Conservation (phyloP, 495 filamentous ascomycete genomes). For the Astrothelium macrocarpum region DNA sequence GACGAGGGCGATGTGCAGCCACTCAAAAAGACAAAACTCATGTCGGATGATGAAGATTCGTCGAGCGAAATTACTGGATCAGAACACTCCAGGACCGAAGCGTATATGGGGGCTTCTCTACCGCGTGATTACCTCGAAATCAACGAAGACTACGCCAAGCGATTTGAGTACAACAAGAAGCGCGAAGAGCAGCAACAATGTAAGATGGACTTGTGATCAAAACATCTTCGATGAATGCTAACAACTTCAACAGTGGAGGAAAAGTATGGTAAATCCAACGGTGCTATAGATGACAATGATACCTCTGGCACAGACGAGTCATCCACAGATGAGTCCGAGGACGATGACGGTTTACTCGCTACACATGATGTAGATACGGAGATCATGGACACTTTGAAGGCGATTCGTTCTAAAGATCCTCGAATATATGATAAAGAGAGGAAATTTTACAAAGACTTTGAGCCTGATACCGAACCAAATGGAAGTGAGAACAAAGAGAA, state of each 20-base stretch:
- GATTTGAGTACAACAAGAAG: constrained; percentile 95
- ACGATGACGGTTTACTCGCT: constrained; percentile 76
- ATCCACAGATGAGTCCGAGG: constrained; percentile 69
- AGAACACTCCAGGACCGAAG: constrained; percentile 4
- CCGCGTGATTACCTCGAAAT: constrained; percentile 50
- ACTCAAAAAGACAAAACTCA: neutral
- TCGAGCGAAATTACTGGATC: neutral
- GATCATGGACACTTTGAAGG: constrained; percentile 72
- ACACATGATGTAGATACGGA: constrained; percentile 76
- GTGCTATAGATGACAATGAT: constrained; percentile 33
- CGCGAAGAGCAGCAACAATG: constrained; percentile 76
- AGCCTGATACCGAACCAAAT: constrained; percentile 33
- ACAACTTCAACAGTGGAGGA: constrained; percentile 57
- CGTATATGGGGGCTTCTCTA: constrained; percentile 24
- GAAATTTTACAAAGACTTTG: constrained; percentile 63
- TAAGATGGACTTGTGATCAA: constrained; percentile 36
- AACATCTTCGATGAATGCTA: constrained; percentile 4
- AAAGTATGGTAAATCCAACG: constrained; percentile 56
- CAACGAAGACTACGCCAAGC: constrained; percentile 79
- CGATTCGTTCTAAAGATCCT: constrained; percentile 83
- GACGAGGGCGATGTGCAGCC: neutral
- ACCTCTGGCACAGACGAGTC: constrained; percentile 35
- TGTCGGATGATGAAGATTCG: neutral
- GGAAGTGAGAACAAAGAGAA: constrained; percentile 50
- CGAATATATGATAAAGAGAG: constrained; percentile 70